Base-by-base conservation (phyloP, 2,329 filamentous ascomycete species). In the Paecilomyces formosus region DNA sequence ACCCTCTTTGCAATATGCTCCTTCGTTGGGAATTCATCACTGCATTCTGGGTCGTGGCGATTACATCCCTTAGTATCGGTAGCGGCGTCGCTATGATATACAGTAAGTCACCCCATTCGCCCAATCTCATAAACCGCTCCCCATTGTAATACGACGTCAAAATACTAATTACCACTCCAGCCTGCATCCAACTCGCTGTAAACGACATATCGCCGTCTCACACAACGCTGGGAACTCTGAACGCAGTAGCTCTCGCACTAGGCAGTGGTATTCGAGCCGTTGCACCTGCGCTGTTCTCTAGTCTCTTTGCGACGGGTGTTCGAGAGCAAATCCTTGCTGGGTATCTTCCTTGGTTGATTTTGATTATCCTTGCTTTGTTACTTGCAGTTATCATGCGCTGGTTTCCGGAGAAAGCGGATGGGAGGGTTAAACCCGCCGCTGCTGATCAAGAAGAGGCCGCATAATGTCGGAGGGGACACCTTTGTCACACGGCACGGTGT, bases 161-260 rank as follows among this genome's bases (percentile, higher is more conserved):
- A 45, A 45, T 45, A 35, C 15, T 77, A 75, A 88, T 0, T 3
- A 85, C 80, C 1, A 81, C 87, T 0, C 88, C 11, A 92, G 76
- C 83, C 93, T 8, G 85, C 85, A 0, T 68, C 93, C 31, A 45
- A 45, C 39, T 45, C n/a, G n/a, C 39, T 21, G 18, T 45, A 8
- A 93, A 93, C 70, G 88, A 92, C 59, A 83, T 88, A 1, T 81
- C 86, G 0, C 90, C 90, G 0, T 84, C 80, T 9, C 81, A 84
- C 1, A 77, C 79, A 50, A 82, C 85, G 0, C 76, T 93, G 9
- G 89, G 87, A 0, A 90, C 85, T 0, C 75, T 94, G 28, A 93
- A 93, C 64, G 86, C 87, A 0, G 65, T 90, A 0, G 82, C 84
- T 0, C 75, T 93, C 58, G 87, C 88, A 0, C 66, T 85, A 0